Evolutionary conservation across 768 basidiomycete species (phyloP).

Genomic region (Boletellus ananas): DNA sequence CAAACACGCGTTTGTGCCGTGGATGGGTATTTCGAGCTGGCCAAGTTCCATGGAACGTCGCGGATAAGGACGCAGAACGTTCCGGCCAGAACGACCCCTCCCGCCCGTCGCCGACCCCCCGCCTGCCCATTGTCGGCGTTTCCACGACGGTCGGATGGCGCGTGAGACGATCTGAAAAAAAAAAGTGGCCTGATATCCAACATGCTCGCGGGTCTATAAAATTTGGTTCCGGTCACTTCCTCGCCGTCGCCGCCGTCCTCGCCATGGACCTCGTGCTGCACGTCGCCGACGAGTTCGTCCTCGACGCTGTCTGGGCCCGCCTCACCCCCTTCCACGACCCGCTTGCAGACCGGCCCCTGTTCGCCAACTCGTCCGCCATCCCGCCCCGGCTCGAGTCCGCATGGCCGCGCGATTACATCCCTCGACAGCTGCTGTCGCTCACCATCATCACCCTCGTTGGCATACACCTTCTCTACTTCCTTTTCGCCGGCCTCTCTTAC

Average conservation of each 20-base stretch:
- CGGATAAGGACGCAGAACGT: constrained; percentile 20
- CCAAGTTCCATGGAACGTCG: constrained; percentile 9
- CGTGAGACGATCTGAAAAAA: background rate
- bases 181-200: constrained; percentile 32
- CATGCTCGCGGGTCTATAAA: constrained; percentile 19
- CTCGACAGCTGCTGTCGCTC: constrained; percentile 74
- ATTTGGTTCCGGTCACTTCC: background rate
- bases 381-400: constrained; percentile 50
- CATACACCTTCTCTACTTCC: constrained; percentile 82
- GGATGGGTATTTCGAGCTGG: background rate
- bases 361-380: constrained; percentile 38
- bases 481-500: constrained; percentile 84
- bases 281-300: constrained; percentile 61
- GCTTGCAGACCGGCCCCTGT: constrained; percentile 32
- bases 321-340: constrained; percentile 56
- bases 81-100: background rate
- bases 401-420: constrained; percentile 83
- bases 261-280: constrained; percentile 79
- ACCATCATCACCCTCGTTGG: constrained; percentile 70
- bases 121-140: no score
- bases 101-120: no score
- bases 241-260: no score
- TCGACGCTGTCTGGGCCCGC: constrained; percentile 78
- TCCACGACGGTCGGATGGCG: background rate
- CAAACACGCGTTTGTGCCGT: constrained; percentile 21